These are phyloP conservation scores for Agastache rugosa DNA, from an alignment of 257 asterid genomes.

Conservation along the genomic window DNA sequence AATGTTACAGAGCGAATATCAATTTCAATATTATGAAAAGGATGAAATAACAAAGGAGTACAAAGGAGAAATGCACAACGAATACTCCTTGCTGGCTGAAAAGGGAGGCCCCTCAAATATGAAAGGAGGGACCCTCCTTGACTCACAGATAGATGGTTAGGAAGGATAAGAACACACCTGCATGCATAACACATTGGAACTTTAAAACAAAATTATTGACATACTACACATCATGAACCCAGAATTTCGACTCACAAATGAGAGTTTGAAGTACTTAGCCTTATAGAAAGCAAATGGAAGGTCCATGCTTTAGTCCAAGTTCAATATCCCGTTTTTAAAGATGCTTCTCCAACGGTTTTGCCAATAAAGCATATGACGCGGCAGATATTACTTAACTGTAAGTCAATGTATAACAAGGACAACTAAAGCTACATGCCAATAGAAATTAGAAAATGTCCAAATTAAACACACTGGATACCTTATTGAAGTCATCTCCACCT, in stretches of 20 bases:
- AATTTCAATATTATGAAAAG: conserved; percentile 22
- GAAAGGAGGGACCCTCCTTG: conserved; percentile 90
- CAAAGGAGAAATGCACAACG: conserved; percentile 67
- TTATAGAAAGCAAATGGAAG: conserved; percentile 91
- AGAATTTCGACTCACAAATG: conserved; percentile 96
- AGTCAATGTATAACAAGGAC: conserved; percentile 85
- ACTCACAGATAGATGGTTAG: conserved; percentile 96
- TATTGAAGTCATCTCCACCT: conserved; percentile 82
- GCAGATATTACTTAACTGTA: conserved; percentile 97
- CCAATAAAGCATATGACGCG: conserved; percentile 92
- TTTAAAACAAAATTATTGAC: conserved; percentile 67
- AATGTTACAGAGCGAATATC: conserved; percentile 38
- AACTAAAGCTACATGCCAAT: conserved; percentile 75
- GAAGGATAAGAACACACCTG: conserved; percentile 99
- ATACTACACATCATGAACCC: conserved; percentile 84
- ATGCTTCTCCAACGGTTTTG: conserved; percentile 96
- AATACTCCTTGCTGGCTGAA: conserved; percentile 83
- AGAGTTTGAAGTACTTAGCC: conserved; percentile 99
- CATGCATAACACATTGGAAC: conserved; percentile 96
- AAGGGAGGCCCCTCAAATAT: conserved; percentile 92
- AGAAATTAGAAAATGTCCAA: conserved; percentile 43
- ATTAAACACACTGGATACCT: conserved; percentile 66
- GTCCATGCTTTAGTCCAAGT: conserved; percentile 99
- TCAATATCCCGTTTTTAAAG: conserved; percentile 93
- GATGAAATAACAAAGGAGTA: conserved; percentile 40